phyloP scores from a whole-genome alignment of 2,329 filamentous ascomycete genomes.

The Metarhizium album region DNA sequence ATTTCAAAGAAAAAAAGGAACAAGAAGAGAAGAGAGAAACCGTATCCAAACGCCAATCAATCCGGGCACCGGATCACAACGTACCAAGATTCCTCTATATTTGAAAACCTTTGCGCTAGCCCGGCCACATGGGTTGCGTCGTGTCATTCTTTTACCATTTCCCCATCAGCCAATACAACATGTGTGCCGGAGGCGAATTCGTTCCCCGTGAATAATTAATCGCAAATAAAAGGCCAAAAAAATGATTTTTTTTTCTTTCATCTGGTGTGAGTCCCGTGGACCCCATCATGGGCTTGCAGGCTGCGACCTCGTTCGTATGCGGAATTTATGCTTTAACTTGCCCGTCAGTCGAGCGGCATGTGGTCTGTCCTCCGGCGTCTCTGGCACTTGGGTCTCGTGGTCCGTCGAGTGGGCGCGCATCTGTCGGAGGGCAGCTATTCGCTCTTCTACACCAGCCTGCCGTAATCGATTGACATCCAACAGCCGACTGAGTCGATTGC shows the following conservation, averaged over 20 bases:
- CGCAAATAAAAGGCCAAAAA: too few species aligned
- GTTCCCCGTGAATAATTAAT: background rate
- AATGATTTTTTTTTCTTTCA: too few species aligned
- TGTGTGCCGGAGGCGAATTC: too few species aligned
- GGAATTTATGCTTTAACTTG: conserved; percentile 42
- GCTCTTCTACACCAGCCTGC: conserved; percentile 49
- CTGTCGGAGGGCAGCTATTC: conserved; percentile 47
- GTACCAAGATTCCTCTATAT: too few species aligned
- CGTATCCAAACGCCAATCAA: too few species aligned
- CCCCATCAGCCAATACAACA: background rate
- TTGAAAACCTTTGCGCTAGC: too few species aligned
- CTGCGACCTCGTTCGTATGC: conserved; percentile 37
- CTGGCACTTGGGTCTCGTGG: conserved; percentile 13
- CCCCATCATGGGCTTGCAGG: conserved; percentile 8
- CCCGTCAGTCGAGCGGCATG: conserved; percentile 35
- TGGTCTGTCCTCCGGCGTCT: conserved; percentile 25
- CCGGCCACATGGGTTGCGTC: too few species aligned
- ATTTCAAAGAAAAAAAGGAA: background rate
- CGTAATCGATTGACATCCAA: conserved; percentile 47
- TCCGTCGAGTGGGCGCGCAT: conserved; percentile 18
- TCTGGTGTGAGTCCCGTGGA: too few species aligned
- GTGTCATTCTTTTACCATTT: too few species aligned
- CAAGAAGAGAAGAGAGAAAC: too few species aligned
- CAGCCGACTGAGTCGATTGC: conserved; percentile 38
- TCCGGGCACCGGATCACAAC: too few species aligned